These are phyloP conservation scores for Mollisia scopiformis DNA, from an alignment of 2,329 filamentous ascomycete genomes.

Conservation along the genomic window DNA sequence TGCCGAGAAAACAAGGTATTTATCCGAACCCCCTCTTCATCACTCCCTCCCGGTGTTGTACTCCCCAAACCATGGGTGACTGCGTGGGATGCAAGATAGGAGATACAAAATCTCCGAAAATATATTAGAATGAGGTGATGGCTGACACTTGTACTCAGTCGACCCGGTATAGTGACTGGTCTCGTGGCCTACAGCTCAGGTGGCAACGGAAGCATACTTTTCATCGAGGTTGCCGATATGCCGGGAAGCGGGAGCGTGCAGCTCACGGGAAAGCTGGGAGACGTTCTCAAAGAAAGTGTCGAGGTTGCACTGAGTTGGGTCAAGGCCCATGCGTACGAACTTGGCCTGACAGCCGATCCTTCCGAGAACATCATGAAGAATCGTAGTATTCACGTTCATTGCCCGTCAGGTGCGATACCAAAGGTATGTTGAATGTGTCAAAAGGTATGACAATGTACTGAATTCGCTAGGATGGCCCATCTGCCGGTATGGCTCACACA, in stretches of 20 bases:
- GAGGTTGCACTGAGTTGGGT: conserved; percentile 98
- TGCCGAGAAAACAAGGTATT: conserved; percentile 70
- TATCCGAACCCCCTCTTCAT: conserved; percentile 2
- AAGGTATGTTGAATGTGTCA: conserved; percentile 71
- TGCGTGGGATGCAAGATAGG: conserved; percentile 16
- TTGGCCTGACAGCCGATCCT: conserved; percentile 80
- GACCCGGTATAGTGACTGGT: conserved; percentile 92
- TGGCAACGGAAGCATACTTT: conserved; percentile 92
- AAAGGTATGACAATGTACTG: not conserved
- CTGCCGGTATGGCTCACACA: conserved; percentile 90
- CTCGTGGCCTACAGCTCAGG: conserved; percentile 93
- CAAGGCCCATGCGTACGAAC: conserved; percentile 90
- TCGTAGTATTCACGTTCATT: conserved; percentile 93
- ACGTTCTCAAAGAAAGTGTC: conserved; percentile 95
- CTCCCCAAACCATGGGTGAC: not conserved
- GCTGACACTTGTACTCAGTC: conserved; percentile 43
- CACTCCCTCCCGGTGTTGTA: conserved; percentile 7
- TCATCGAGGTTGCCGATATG: conserved; percentile 98
- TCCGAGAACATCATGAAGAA: conserved; percentile 95
- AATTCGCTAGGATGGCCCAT: conserved; percentile 70
- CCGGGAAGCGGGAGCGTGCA: conserved; percentile 90
- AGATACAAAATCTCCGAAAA: conserved; percentile 19
- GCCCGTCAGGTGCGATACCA: conserved; percentile 90
- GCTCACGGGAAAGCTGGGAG: conserved; percentile 92
- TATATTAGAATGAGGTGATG: conserved; percentile 12